phyloP scores from a whole-genome alignment of 306 rosid species.

The Luffa aegyptiaca region DNA sequence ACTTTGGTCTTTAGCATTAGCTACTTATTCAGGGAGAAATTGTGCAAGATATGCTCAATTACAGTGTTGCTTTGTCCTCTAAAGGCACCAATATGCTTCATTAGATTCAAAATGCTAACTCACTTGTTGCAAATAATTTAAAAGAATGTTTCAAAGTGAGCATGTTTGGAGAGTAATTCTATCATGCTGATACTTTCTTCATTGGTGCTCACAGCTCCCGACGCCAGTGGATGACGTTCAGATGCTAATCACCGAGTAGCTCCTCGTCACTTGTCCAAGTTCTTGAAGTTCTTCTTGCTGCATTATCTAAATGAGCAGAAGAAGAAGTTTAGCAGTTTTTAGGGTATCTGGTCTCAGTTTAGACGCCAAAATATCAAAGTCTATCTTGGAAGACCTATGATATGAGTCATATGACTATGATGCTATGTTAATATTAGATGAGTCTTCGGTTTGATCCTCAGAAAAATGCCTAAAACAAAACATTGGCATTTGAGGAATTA shows the following conservation, averaged over 20 bases:
- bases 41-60: neutral
- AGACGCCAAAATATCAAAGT: slow-evolving; percentile 2
- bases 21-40: neutral
- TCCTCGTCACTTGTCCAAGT: neutral
- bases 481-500: slow-evolving; percentile 3
- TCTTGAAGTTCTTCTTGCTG: neutral
- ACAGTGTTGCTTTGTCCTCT: neutral
- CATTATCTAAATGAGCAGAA: neutral
- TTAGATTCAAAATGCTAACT: neutral
- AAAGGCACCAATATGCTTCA: neutral
- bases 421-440: neutral
- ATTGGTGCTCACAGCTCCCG: slow-evolving; percentile 63
- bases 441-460: neutral
- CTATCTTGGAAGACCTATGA: slow-evolving; percentile 8
- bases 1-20: neutral
- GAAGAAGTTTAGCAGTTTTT: neutral
- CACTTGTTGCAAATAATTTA: neutral
- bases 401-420: neutral
- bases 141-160: neutral
- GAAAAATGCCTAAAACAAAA: slow-evolving; percentile 10
- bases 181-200: neutral
- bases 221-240: slow-evolving; percentile 42
- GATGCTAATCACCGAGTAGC: slow-evolving; percentile 83
- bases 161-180: neutral
- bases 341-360: slow-evolving; percentile 6